These are phyloP conservation scores for Pseudodiploospora longispora DNA, from an alignment of 2,329 filamentous ascomycete genomes.

Conservation along the genomic window DNA sequence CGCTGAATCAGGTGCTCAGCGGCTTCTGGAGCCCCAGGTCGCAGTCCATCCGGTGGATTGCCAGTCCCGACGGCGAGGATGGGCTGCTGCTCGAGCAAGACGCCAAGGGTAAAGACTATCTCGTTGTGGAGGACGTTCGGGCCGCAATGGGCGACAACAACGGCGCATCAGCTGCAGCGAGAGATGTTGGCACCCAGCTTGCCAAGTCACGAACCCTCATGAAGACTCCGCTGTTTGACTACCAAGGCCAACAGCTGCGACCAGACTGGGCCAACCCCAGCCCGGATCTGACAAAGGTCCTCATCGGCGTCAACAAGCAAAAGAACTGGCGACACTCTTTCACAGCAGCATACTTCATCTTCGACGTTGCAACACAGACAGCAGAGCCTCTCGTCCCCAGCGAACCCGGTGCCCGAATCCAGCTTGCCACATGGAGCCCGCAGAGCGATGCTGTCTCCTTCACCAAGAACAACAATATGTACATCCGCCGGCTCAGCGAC, in stretches of 20 bases:
- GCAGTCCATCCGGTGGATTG: constrained; percentile 69
- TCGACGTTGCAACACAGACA: constrained; percentile 75
- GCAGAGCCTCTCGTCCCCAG: constrained; percentile 69
- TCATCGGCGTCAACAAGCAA: constrained; percentile 65
- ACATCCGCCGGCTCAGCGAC: constrained; percentile 53
- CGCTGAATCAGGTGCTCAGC: constrained; percentile 59
- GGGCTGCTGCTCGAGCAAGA: constrained; percentile 73
- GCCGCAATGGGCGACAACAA: constrained; percentile 23
- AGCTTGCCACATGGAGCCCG: constrained; percentile 86
- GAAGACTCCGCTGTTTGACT: constrained; percentile 55
- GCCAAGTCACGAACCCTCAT: constrained; percentile 63
- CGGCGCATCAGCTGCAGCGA: constrained; percentile 21
- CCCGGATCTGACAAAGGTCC: constrained; percentile 74
- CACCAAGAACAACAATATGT: constrained; percentile 85
- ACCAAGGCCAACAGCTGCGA: constrained; percentile 45
- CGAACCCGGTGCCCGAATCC: constrained; percentile 57
- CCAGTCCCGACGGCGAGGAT: constrained; percentile 67
- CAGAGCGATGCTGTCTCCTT: constrained; percentile 82
- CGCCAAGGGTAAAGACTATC: constrained; percentile 57
- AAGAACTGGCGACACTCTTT: constrained; percentile 88
- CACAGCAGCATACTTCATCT: constrained; percentile 81
- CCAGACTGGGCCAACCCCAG: constrained; percentile 65
- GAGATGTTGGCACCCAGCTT: constrained; percentile 20
- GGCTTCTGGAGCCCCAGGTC: constrained; percentile 57
- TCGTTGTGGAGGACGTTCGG: constrained; percentile 82